Percentiles rank a stretch among this genome's conserved stretches.
Conservation (phyloP, 225 moss, liverwort and hornwort genomes). For the Ulota crispa region DNA sequence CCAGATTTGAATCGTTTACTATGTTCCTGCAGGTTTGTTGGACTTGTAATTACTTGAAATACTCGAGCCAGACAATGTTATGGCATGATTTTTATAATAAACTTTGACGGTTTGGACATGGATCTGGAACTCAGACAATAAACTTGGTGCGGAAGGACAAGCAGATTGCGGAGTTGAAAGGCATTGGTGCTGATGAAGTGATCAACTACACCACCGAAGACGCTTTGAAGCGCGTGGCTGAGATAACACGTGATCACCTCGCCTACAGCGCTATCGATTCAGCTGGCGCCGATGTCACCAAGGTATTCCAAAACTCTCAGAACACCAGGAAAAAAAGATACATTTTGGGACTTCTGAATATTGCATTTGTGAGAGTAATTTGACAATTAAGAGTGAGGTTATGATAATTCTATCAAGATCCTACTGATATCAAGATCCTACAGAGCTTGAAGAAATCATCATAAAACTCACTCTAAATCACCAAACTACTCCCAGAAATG, state of each 20-base stretch:
- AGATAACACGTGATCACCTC: neutral
- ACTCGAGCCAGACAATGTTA: neutral
- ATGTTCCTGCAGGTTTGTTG: neutral
- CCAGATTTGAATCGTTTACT: neutral
- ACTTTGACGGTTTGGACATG: neutral
- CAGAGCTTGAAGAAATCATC: too few species aligned
- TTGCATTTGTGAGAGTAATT: too few species aligned
- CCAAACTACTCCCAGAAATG: too few species aligned
- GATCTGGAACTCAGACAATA: constrained; percentile 21
- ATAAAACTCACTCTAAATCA: too few species aligned
- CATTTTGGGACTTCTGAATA: too few species aligned
- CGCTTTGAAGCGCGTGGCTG: constrained; percentile 9
- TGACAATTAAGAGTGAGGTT: too few species aligned
- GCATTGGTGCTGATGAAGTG: constrained; percentile 35
- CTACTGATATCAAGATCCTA: too few species aligned
- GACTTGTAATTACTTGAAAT: neutral
- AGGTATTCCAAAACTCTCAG: neutral
- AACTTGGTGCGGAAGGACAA: constrained; percentile 40
- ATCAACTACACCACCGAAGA: constrained; percentile 11
- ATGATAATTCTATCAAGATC: too few species aligned
- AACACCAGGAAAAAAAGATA: too few species aligned
- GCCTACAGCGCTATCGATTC: constrained; percentile 18
- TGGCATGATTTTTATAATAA: neutral
- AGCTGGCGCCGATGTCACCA: constrained; percentile 1
- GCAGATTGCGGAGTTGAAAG: constrained; percentile 45